phyloP scores from a whole-genome alignment of 768 basidiomycete genomes.

The Russula sp. region DNA sequence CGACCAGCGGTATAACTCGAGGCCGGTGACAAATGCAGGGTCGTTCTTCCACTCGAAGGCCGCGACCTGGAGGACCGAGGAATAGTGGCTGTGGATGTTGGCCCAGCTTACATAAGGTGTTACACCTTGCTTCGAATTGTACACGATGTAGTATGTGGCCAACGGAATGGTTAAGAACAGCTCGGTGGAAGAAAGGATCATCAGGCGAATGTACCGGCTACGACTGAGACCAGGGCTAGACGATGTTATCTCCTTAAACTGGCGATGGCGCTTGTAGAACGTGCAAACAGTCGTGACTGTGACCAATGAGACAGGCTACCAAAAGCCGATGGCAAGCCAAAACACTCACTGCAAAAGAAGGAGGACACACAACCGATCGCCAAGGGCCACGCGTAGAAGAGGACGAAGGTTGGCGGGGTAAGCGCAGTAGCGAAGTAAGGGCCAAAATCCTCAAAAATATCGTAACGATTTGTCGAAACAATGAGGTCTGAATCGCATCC shows the following conservation, averaged over 20 bases:
- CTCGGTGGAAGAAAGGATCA: background rate
- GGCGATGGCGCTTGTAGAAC: constrained; percentile 33
- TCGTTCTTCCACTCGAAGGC: constrained; percentile 40
- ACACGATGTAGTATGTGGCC: background rate
- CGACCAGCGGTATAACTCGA: background rate
- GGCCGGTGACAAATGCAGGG: background rate
- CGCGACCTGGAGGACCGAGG: constrained; percentile 41
- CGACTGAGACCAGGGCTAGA: constrained; percentile 39
- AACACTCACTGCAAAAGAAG: constrained; percentile 41
- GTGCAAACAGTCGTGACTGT: constrained; percentile 33
- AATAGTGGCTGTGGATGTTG: constrained; percentile 50
- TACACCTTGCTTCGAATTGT: background rate
- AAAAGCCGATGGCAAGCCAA: too few relatives aligned
- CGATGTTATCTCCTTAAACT: constrained; percentile 31
- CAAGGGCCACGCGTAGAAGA: constrained; percentile 36
- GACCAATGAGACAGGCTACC: background rate
- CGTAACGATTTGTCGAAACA: background rate
- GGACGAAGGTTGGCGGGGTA: constrained; percentile 34
- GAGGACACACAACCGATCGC: constrained; percentile 34
- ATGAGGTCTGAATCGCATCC: background rate
- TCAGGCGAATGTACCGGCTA: background rate
- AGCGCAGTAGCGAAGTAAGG: constrained; percentile 41
- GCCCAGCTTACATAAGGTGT: constrained; percentile 45
- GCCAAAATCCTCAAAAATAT: constrained; percentile 42
- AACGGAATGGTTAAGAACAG: background rate